A percentile compares a stretch with the other conserved stretches of the same genome.
Evolutionary conservation across 1,284 basidiomycete species (phyloP).

Genomic region (Sparassis latifolia): DNA sequence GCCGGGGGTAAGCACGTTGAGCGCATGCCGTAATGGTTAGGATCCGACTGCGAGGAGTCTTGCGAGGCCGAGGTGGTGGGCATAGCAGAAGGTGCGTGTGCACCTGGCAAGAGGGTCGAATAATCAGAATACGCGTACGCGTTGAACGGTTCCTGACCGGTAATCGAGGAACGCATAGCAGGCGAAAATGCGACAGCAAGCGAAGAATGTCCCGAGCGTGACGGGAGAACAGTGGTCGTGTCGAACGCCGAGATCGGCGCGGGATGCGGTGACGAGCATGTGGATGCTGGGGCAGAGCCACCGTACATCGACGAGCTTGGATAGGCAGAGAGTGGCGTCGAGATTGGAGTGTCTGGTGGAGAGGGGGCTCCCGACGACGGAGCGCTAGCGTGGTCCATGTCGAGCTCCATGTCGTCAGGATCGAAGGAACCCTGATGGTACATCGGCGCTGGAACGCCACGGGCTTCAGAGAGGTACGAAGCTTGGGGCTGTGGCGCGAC

Average conservation of each 20-base stretch:
- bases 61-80: constrained; percentile 21
- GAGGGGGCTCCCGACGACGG: constrained; percentile 31
- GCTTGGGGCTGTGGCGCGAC: constrained; percentile 36
- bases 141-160: constrained; percentile 30
- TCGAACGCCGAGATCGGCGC: constrained; percentile 42
- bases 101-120: constrained; percentile 54
- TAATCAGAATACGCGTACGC: constrained; percentile 54
- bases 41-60: constrained; percentile 19
- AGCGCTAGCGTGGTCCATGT: constrained; percentile 41
- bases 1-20: constrained; percentile 58
- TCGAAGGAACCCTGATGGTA: constrained; percentile 45
- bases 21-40: constrained; percentile 25
- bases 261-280: constrained; percentile 18
- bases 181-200: constrained; percentile 19
- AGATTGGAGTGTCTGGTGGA: constrained; percentile 31
- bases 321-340: constrained; percentile 41
- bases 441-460: constrained; percentile 17
- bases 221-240: constrained; percentile 39
- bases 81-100: constrained; percentile 21
- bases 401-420: constrained; percentile 77
- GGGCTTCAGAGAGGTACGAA: constrained; percentile 20
- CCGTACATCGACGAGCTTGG: constrained; percentile 32
- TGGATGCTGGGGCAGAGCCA: constrained; percentile 13
- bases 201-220: constrained; percentile 23
- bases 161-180: constrained; percentile 13